These are phyloP conservation scores for Apiospora pterosperma DNA, from an alignment of 2,329 filamentous ascomycete genomes.

Conservation along the genomic window DNA sequence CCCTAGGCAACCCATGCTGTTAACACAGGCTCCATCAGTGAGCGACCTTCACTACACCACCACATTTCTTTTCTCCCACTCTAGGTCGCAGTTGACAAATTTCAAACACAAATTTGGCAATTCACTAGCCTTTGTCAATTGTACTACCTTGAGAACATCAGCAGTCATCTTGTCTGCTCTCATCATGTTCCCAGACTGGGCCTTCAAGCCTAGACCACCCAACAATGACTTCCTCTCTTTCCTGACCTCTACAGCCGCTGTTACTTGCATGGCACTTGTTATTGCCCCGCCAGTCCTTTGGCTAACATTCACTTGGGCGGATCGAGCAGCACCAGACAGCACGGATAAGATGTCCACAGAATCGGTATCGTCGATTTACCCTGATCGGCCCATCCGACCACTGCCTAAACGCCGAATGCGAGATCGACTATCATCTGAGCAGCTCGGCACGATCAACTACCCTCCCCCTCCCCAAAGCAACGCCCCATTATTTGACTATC, in stretches of 20 bases:
- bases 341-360: conserved; percentile 63
- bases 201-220: conserved; percentile 1
- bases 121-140: not conserved
- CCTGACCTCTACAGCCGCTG: conserved; percentile 9
- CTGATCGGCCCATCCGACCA: conserved; percentile 88
- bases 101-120: not conserved
- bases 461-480: conserved; percentile 70
- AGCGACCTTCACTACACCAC: not conserved
- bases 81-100: not conserved
- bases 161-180: not conserved
- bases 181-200: conserved; percentile 4
- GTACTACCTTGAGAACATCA: too few relatives aligned
- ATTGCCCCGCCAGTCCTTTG: conserved; percentile 19
- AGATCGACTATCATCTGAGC: conserved; percentile 81
- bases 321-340: conserved; percentile 35
- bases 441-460: conserved; percentile 77
- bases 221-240: conserved; percentile 4
- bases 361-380: conserved; percentile 75
- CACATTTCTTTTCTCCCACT: not conserved
- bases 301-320: conserved; percentile 27
- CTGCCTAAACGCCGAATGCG: conserved; percentile 85
- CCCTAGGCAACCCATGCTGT: not conserved
- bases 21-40: not conserved
- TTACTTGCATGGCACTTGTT: conserved; percentile 18
- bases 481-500: conserved; percentile 74